phyloP scores from a whole-genome alignment of 768 basidiomycete species.

The Udeniomyces megalosporus region DNA sequence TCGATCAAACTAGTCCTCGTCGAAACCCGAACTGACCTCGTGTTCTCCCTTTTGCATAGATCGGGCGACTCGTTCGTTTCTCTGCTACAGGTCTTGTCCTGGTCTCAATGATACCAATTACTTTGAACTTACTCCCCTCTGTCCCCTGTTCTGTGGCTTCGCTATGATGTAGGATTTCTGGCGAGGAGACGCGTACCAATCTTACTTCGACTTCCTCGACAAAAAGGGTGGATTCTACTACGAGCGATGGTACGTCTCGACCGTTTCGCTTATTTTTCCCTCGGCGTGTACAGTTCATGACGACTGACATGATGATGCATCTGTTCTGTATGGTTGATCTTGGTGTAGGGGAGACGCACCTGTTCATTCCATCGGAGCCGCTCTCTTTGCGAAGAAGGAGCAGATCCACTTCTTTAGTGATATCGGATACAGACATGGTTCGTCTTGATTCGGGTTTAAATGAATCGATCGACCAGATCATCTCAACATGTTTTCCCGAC shows the following conservation, averaged over 20 bases:
- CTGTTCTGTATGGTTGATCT: too few relatives aligned
- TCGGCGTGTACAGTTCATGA: too few relatives aligned
- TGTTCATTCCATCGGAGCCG: slow-evolving; percentile 80
- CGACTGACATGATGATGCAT: too few relatives aligned
- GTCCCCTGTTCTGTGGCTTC: not conserved
- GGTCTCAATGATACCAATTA: not conserved
- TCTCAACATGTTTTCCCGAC: slow-evolving; percentile 36
- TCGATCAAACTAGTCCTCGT: too few relatives aligned
- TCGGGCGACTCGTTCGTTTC: slow-evolving; percentile 1
- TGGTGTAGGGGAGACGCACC: too few relatives aligned
- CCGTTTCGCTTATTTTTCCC: too few relatives aligned
- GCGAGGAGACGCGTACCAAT: slow-evolving; percentile 62
- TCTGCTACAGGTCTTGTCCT: too few relatives aligned
- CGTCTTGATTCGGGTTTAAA: not conserved
- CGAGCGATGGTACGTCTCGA: slow-evolving; percentile 37
- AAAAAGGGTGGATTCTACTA: slow-evolving; percentile 58
- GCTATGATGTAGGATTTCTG: slow-evolving; percentile 41
- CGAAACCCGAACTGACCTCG: slow-evolving; percentile 20
- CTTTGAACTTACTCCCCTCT: not conserved
- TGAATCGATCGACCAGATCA: not conserved
- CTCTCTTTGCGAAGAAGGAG: slow-evolving; percentile 71
- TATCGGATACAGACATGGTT: slow-evolving; percentile 50
- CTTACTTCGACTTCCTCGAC: slow-evolving; percentile 72
- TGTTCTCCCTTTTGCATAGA: slow-evolving; percentile 34
- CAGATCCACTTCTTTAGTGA: slow-evolving; percentile 92